These are phyloP conservation scores for Entomortierella beljakovae DNA, from an alignment of 192 early-diverging fungal species.

Conservation along the genomic window DNA sequence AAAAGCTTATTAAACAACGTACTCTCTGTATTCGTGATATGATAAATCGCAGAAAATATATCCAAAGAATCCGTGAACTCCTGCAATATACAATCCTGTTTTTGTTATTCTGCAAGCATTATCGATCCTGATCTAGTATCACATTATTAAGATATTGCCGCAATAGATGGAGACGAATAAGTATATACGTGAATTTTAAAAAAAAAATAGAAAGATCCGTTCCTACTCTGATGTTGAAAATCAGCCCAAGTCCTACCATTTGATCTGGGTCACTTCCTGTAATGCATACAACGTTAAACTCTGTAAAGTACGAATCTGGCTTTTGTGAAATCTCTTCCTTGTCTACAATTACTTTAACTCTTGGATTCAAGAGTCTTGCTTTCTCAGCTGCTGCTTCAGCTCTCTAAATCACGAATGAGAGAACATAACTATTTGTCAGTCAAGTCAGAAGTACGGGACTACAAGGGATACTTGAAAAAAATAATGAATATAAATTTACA, in stretches of 20 bases:
- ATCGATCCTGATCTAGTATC: conserved; percentile 64
- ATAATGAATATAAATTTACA: conserved; percentile 54
- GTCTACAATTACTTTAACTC: conserved; percentile 75
- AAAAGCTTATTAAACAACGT: conserved; percentile 41
- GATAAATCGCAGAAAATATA: conserved; percentile 90
- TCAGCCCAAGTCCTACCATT: conserved; percentile 43
- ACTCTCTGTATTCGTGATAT: conserved; percentile 70
- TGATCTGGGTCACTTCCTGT: conserved; percentile 58
- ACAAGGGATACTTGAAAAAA: conserved; percentile 17
- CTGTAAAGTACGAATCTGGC: conserved; percentile 62
- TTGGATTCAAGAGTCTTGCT: conserved; percentile 84
- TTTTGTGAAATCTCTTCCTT: conserved; percentile 54
- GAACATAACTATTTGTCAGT: conserved; percentile 9
- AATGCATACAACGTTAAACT: conserved; percentile 79
- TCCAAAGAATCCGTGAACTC: conserved; percentile 79
- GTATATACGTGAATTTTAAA: no score
- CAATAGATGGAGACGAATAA: no score
- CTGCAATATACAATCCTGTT: conserved; percentile 76
- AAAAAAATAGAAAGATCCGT: background rate
- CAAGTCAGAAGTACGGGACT: no score
- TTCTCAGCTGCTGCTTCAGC: conserved; percentile 72
- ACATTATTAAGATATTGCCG: conserved; percentile 7
- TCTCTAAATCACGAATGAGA: conserved; percentile 61
- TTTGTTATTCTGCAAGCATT: conserved; percentile 65
- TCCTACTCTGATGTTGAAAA: background rate